Percentiles rank a stretch among this genome's conserved stretches.
phyloP scores from a whole-genome alignment of 73 alveolate genomes.

The Tetrahymena malaccensis region DNA sequence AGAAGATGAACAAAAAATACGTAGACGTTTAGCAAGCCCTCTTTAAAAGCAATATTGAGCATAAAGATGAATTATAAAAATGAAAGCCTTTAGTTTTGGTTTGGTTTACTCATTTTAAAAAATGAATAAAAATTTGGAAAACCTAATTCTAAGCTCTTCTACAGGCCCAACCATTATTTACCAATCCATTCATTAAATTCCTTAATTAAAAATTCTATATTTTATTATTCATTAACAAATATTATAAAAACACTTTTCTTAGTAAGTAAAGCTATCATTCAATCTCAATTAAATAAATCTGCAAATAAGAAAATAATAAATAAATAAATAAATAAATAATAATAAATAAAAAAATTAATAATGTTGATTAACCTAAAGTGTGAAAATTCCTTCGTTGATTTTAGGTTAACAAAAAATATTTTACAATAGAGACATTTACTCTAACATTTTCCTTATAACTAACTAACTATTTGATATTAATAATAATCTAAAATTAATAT shows the following conservation, averaged over 20 bases:
- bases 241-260: background rate
- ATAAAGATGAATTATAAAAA: background rate
- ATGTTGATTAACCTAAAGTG: background rate
- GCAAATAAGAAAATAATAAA: background rate
- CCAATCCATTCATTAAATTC: too few relatives aligned
- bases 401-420: too few relatives aligned
- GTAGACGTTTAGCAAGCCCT: background rate
- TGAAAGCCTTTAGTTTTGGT: background rate
- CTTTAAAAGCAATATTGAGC: background rate
- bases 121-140: too few relatives aligned
- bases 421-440: background rate
- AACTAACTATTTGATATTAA: background rate
- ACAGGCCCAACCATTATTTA: background rate
- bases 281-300: background rate
- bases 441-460: background rate
- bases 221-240: background rate
- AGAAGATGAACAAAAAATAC: background rate
- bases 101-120: background rate
- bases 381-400: background rate
- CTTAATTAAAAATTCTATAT: background rate
- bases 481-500: too few relatives aligned
- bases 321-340: too few relatives aligned
- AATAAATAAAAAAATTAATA: too few relatives aligned
- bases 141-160: background rate
- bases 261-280: background rate